Evolutionary conservation across 208 protist genomes (phyloP).

Genomic region (Wallacemonas collosoma): DNA sequence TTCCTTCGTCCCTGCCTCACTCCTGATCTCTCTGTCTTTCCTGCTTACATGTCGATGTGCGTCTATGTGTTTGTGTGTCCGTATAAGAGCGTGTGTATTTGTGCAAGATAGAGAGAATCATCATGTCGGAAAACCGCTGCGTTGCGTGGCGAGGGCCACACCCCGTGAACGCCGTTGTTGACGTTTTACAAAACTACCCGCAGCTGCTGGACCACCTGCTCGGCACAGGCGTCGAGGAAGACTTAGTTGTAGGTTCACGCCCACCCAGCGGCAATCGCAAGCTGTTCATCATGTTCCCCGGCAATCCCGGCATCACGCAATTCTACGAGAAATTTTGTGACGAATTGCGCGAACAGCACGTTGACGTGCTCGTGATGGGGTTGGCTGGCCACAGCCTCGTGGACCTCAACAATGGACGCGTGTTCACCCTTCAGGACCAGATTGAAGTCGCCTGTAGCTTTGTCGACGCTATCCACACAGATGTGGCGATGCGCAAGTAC

Average conservation of each 20-base stretch:
- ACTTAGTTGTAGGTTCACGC: background rate
- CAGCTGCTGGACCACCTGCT: conserved; percentile 43
- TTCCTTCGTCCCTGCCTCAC: background rate
- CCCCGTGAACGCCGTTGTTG: conserved; percentile 39
- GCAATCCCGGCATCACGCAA: conserved; percentile 73
- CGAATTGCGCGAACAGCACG: conserved; percentile 19
- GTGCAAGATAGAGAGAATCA: background rate
- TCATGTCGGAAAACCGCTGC: conserved; percentile 12
- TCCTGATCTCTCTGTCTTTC: background rate
- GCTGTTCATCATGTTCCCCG: conserved; percentile 71
- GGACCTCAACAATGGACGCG: conserved; percentile 54
- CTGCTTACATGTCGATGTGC: background rate
- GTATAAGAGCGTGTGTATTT: background rate
- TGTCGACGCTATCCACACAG: conserved; percentile 25
- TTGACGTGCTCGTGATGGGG: conserved; percentile 81
- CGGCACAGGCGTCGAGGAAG: conserved; percentile 10
- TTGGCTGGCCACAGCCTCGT: conserved; percentile 68
- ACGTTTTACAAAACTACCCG: conserved; percentile 62
- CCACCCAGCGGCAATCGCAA: conserved; percentile 23
- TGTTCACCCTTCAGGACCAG: conserved; percentile 74
- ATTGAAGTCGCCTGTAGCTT: conserved; percentile 66
- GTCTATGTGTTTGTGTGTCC: background rate
- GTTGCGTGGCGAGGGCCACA: conserved; percentile 40
- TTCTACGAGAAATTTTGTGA: conserved; percentile 65
- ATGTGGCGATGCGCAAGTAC: conserved; percentile 34